These are phyloP conservation scores for Pseudocercospora ulei DNA, from an alignment of 2,329 filamentous ascomycete genomes.

Conservation along the genomic window DNA sequence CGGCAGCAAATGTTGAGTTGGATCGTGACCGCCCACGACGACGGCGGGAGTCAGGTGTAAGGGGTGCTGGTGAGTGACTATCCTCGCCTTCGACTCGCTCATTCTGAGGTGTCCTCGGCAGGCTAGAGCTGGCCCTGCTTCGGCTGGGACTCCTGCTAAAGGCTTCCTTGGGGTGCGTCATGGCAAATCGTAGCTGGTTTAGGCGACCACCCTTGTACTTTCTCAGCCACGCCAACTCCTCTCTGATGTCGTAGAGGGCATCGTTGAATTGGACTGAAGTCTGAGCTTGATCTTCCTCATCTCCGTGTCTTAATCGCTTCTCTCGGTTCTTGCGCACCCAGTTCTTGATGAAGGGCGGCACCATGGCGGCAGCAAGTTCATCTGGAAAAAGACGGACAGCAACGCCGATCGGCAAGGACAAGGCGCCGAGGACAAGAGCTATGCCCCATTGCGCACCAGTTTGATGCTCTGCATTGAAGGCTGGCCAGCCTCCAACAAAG, in stretches of 20 bases:
- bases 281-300: conserved; percentile 29
- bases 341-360: conserved; percentile 37
- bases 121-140: conserved; percentile 53
- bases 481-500: conserved; percentile 63
- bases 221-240: conserved; percentile 72
- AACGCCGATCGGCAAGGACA: conserved; percentile 78
- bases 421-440: conserved; percentile 68
- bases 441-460: conserved; percentile 75
- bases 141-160: conserved; percentile 56
- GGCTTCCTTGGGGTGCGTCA: conserved; percentile 63
- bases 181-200: conserved; percentile 69
- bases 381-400: conserved; percentile 78
- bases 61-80: conserved; percentile 38
- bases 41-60: conserved; percentile 48
- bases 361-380: conserved; percentile 44
- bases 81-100: conserved; percentile 40
- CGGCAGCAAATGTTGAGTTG: conserved; percentile 58
- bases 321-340: conserved; percentile 36
- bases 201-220: conserved; percentile 71
- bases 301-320: conserved; percentile 38
- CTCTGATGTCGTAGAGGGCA: conserved; percentile 62
- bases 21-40: conserved; percentile 56
- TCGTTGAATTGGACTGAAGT: conserved; percentile 53
- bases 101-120: conserved; percentile 55
- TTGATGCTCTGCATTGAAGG: conserved; percentile 65